Conservation (phyloP, 2,329 filamentous ascomycete genomes). For the Sarocladium brachiariae region DNA sequence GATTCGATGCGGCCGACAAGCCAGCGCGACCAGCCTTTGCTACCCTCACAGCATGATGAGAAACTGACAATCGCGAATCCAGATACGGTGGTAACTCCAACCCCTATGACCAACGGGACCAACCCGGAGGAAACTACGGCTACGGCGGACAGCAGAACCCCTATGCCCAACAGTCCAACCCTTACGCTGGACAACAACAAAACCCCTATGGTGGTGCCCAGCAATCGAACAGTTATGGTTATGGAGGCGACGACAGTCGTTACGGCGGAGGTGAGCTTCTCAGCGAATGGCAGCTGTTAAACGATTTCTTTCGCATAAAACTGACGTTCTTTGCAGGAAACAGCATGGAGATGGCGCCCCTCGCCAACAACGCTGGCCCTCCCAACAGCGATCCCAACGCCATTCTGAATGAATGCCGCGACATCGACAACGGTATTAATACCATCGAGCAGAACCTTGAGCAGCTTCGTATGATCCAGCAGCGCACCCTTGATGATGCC, state of each 20-base stretch:
- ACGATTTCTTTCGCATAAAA: no score
- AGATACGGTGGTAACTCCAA: constrained; percentile 51
- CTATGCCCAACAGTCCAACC: constrained; percentile 12
- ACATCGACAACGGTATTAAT: constrained; percentile 71
- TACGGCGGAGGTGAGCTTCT: constrained; percentile 19
- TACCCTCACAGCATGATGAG: not conserved
- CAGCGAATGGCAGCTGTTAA: no score
- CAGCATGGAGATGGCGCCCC: constrained; percentile 64
- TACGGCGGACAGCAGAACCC: constrained; percentile 24
- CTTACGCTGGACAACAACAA: constrained; percentile 17
- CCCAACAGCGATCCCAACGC: constrained; percentile 58
- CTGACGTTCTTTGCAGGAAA: not conserved
- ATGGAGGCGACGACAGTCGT: constrained; percentile 19
- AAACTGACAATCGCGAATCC: constrained; percentile 24
- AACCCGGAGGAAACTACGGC: constrained; percentile 26
- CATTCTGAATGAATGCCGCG: constrained; percentile 77
- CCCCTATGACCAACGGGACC: constrained; percentile 52
- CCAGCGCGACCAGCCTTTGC: not conserved
- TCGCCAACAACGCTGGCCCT: constrained; percentile 43
- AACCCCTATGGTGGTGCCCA: constrained; percentile 16
- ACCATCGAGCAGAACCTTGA: constrained; percentile 66
- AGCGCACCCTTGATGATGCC: constrained; percentile 65
- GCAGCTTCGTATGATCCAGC: constrained; percentile 65
- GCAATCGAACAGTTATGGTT: constrained; percentile 14
- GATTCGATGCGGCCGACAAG: not conserved